phyloP scores from a whole-genome alignment of 257 asterid species.

The Penstemon davidsonii region DNA sequence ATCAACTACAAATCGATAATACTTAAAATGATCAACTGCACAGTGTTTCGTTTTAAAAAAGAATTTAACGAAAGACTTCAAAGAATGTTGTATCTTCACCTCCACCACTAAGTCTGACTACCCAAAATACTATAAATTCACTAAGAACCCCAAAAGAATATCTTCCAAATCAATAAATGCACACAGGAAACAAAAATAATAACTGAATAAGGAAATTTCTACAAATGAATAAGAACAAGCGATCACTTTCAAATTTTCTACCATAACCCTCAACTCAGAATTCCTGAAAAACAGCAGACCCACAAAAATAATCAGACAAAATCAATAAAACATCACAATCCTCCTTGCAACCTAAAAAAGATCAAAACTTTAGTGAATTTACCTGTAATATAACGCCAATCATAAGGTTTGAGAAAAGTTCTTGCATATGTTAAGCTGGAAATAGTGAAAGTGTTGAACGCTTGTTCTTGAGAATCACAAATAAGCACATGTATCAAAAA shows the following conservation, averaged over 20 bases:
- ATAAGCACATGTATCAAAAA: conserved; percentile 26
- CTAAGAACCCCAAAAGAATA: neutral
- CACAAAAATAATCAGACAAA: conserved; percentile 22
- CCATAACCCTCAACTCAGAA: conserved; percentile 23
- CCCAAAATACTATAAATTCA: neutral
- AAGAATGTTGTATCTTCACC: no score
- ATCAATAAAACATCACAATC: conserved; percentile 9
- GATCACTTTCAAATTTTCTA: conserved; percentile 17
- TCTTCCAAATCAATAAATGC: neutral
- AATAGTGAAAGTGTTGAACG: conserved; percentile 46
- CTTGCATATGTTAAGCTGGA: conserved; percentile 74
- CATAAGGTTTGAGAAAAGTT: conserved; percentile 68
- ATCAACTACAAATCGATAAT: neutral
- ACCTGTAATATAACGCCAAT: conserved; percentile 92
- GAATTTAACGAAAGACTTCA: no score
- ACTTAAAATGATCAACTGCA: neutral
- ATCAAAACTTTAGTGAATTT: neutral
- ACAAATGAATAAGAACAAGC: neutral
- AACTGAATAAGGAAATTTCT: neutral
- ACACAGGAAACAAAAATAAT: neutral
- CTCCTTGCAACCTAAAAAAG: neutral
- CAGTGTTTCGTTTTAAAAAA: neutral
- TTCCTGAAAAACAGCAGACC: conserved; percentile 3
- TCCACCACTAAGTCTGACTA: no score
- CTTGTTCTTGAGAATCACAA: conserved; percentile 45